Evolutionary conservation across 352 stramenopile genomes (phyloP), one percentile per base, ranked within the genome.

Genomic region (Phytophthora tentaculata): DNA sequence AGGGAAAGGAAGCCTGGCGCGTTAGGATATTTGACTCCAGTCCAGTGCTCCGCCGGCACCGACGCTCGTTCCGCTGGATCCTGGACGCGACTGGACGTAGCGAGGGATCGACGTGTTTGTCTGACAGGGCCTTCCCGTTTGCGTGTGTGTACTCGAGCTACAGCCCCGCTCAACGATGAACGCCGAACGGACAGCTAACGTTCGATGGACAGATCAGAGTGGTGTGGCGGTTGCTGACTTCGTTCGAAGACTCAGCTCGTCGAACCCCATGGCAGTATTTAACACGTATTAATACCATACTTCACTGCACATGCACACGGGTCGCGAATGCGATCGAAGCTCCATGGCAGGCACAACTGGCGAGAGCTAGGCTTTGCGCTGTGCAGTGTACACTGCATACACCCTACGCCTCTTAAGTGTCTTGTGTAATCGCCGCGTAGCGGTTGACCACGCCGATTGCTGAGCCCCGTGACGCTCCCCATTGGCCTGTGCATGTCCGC

Each of bases 61-160:
- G 44, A n/a, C 44, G 44, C 7, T 50, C 41, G 41, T 43, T 43
- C n/a, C 22, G 68, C 57, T 69, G 58, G 49, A 72, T 65, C 41
- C 53, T 69, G 63, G 47, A 65, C 56, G 53, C 68, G 52, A 76
- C 56, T 69, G 69, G 68, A 73, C 63, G 63, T 68, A 53, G 61
- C 56, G 44, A 29, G 22, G 26, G 47, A 64, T 65, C 55, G 63
- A 70, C 49, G 29, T 35, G 60, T 62, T 60, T 68, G 58, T 43
- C 53, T 66, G 64, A 41, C 32, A 32, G 43, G 60, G 29, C 50
- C 39, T 67, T 67, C 35, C 35, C 14, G n/a, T 43, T n/a, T 19
- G 35, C 35, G 28, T 64, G 17, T 16, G 28, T 64, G 17, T 16
- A 26, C 50, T 52, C 44, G 37, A 45, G 26, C 61, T 47, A 52